Base-by-base conservation (phyloP, 1,139 yeast genomes). In the Suhomyces kunorum region DNA sequence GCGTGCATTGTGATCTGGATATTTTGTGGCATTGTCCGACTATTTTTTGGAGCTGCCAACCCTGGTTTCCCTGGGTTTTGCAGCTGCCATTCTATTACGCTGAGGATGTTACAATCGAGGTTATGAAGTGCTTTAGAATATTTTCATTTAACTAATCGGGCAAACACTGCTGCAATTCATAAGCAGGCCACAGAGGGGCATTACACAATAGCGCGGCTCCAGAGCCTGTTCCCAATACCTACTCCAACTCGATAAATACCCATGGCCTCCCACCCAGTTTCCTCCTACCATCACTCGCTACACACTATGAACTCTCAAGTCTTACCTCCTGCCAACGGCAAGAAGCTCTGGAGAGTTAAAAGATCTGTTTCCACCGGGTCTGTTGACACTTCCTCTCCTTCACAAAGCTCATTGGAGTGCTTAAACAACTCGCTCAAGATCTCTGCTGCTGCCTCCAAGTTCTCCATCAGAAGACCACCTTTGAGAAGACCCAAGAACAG, bases 401-500 rank as follows among this genome's bases (percentile, higher is more conserved):
- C 57, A 5, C 53, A 52, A 38, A 49, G 59, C 28, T 59, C 68
- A 5, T 54, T 61, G 37, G 72, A 69, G 48, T 71, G 77, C 53
- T 62, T 71, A 50, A 67, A 71, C 53, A 71, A 66, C 51, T 69
- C 76, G n/a, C 63, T 71, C 45, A 68, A 58, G 51, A 71, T 71
- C 36, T 59, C 71, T 40, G 68, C 72, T 44, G 60, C 61, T 36
- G 68, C 68, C 31, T 38, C 71, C 44, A 45, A 64, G 47, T 51
- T 69, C 53, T 58, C 69, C 17, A 64, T 66, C 16, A 73, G 64
- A 49, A 72, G 74, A 48, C 70, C 76, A 12, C 75, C 76, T 15
- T 63, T 70, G 40, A 71, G 71, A 53, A 67, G 80, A 56, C 80
- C 81, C 18, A 72, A 70, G 59, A 67, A 66, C 52, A 71, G 63